A percentile compares a stretch with the other conserved stretches of the same genome.
Conservation (phyloP, 108 stramenopile species). For the Skeletonema tropicum region DNA sequence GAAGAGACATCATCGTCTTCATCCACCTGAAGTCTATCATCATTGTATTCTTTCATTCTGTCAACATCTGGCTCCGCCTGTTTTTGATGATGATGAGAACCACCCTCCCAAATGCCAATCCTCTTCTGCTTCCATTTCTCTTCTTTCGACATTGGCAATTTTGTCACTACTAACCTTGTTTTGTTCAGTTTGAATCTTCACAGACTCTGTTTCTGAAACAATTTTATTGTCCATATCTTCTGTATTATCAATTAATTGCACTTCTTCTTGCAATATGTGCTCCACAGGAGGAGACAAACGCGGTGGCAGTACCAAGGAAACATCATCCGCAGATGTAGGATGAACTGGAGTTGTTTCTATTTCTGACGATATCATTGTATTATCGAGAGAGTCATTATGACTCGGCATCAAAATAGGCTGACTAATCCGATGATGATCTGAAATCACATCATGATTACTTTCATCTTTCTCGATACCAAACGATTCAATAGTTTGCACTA, state of each 20-base stretch:
- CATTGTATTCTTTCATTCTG: not conserved
- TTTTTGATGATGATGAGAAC: slow-evolving; percentile 1
- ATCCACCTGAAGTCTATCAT: not conserved
- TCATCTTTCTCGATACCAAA: not conserved
- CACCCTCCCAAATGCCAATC: not conserved
- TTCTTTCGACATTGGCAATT: not conserved
- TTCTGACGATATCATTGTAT: not conserved
- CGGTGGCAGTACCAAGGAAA: not conserved
- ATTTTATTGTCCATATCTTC: not conserved
- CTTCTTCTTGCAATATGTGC: not conserved
- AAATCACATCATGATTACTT: not conserved
- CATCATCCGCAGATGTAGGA: not conserved
- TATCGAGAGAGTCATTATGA: not conserved
- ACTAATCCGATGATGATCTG: not conserved
- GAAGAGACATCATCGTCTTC: slow-evolving; percentile 9
- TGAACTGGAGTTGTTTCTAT: not conserved
- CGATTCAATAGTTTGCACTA: slow-evolving; percentile 7
- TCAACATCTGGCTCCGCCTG: not conserved
- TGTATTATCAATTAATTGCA: not conserved
- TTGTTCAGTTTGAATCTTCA: not conserved
- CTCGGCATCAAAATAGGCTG: not conserved
- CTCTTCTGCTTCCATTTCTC: not conserved
- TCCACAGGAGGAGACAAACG: not conserved
- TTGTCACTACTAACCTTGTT: not conserved
- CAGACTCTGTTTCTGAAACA: not conserved